Conservation (phyloP, 2,329 filamentous ascomycete species). For the Phoma herbarum region DNA sequence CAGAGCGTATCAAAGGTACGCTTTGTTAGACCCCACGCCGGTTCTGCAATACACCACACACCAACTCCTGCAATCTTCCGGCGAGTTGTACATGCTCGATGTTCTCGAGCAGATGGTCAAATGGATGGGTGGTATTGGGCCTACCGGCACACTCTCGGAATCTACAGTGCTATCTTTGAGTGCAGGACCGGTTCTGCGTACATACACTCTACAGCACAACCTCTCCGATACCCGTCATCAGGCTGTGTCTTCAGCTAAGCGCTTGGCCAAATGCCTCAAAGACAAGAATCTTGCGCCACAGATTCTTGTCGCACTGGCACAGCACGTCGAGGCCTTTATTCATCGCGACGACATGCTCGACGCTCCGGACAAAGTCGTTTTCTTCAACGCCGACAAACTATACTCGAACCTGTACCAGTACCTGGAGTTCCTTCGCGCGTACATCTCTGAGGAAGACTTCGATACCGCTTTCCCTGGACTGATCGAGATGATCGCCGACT, state of each 20-base stretch:
- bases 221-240: constrained; percentile 84
- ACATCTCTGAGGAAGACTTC: constrained; percentile 78
- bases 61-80: constrained; percentile 75
- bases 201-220: constrained; percentile 78
- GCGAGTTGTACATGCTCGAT: constrained; percentile 89
- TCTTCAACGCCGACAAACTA: constrained; percentile 88
- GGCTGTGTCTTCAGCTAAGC: constrained; percentile 75
- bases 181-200: constrained; percentile 80
- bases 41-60: constrained; percentile 89
- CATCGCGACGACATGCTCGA: constrained; percentile 77
- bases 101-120: constrained; percentile 89
- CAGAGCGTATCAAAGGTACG: constrained; percentile 86
- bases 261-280: constrained; percentile 80
- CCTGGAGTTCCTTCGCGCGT: constrained; percentile 85
- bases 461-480: constrained; percentile 80
- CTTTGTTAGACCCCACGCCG: constrained; percentile 81
- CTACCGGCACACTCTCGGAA: constrained; percentile 88
- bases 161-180: constrained; percentile 87
- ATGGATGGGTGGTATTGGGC: constrained; percentile 92
- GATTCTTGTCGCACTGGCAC: constrained; percentile 87
- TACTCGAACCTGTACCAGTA: constrained; percentile 87
- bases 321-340: constrained; percentile 87
- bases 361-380: constrained; percentile 87
- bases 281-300: constrained; percentile 81
- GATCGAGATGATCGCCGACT: constrained; percentile 76